Evolutionary conservation across 202 grass and related monocot species (phyloP).

Genomic region (Elaeis oleifera): DNA sequence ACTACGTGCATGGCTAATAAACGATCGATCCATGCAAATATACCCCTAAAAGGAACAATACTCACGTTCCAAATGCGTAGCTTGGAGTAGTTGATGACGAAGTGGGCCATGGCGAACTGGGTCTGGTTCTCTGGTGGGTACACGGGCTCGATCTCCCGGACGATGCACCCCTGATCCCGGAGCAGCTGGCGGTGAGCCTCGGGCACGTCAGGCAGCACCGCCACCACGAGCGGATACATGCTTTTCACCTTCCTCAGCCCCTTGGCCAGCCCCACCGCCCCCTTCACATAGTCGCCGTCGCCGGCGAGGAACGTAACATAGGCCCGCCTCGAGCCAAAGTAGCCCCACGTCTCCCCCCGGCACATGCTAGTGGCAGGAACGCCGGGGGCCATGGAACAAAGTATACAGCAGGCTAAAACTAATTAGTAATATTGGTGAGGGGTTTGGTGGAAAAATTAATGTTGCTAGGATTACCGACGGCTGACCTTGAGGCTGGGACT

Average conservation of each 20-base stretch:
- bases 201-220: conserved; percentile 73
- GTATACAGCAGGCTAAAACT: too few species aligned
- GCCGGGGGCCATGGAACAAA: too few species aligned
- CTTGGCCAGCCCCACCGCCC: conserved; percentile 74
- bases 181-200: conserved; percentile 62
- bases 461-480: too few species aligned
- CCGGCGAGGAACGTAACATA: conserved; percentile 85
- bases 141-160: conserved; percentile 79
- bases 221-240: conserved; percentile 66
- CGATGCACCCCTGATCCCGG: conserved; percentile 59
- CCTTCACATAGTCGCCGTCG: conserved; percentile 85
- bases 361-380: too few species aligned
- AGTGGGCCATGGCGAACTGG: conserved; percentile 92
- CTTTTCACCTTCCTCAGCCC: conserved; percentile 66
- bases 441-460: too few species aligned
- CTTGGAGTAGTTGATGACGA: conserved; percentile 98
- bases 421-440: too few species aligned
- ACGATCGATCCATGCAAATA: too few species aligned
- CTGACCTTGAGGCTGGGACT: too few species aligned
- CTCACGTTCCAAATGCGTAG: conserved; percentile 90
- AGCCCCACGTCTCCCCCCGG: too few species aligned
- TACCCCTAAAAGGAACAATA: neutral
- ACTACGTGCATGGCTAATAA: too few species aligned
- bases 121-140: conserved; percentile 88
- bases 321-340: neutral